A percentile compares a stretch with the other conserved stretches of the same genome.
Evolutionary conservation across 2,329 filamentous ascomycete species (phyloP).

Genomic region (Pestalotiopsis sp.): DNA sequence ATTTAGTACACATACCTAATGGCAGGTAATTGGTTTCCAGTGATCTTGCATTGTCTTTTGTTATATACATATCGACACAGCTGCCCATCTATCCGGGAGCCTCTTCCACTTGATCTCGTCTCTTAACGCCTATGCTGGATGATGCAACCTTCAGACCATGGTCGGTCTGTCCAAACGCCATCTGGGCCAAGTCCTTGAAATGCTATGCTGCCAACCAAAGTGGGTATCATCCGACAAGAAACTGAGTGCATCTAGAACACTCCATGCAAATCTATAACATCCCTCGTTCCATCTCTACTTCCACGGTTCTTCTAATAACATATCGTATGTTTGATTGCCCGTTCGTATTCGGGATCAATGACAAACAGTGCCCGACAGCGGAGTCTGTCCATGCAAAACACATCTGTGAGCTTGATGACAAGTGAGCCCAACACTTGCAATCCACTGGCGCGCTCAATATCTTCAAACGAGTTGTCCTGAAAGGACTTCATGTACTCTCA

Average conservation of each 20-base stretch:
- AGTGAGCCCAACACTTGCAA: neutral
- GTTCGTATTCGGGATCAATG: neutral
- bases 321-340: neutral
- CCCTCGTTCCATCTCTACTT: neutral
- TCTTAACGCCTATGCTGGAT: neutral
- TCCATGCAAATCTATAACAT: neutral
- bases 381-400: neutral
- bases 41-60: neutral
- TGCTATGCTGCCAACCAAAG: neutral
- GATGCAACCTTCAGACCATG: neutral
- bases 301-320: neutral
- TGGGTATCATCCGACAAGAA: conserved; percentile 1
- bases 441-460: too few species aligned
- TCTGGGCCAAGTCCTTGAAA: neutral
- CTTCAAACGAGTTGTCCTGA: too few species aligned
- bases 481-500: too few species aligned
- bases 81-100: too few species aligned
- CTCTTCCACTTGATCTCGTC: neutral
- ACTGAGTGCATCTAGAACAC: neutral
- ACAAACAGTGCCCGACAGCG: neutral
- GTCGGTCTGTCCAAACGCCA: neutral
- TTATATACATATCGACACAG: neutral
- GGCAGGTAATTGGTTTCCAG: neutral
- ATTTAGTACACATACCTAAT: neutral
- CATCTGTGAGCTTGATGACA: neutral